These are phyloP conservation scores for Metschnikowia drakensbergensis DNA, from an alignment of 805 yeast species.

Conservation along the genomic window DNA sequence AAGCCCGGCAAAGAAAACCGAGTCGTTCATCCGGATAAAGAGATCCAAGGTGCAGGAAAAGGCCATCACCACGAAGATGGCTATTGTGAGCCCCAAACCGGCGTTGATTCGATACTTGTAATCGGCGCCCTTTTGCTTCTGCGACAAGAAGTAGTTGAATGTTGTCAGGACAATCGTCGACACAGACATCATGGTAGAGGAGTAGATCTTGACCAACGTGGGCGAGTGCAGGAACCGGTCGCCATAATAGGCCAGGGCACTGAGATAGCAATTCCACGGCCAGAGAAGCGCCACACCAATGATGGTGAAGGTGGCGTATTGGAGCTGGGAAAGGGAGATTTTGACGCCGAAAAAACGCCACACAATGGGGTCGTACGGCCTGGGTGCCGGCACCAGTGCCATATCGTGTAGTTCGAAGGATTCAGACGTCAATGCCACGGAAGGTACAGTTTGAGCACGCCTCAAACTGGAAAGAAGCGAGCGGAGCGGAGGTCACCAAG, in stretches of 20 bases:
- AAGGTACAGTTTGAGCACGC: background rate
- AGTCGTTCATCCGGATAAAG: slow-evolving; percentile 36
- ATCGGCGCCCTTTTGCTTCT: slow-evolving; percentile 57
- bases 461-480: background rate
- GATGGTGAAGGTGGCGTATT: slow-evolving; percentile 56
- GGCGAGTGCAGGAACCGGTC: slow-evolving; percentile 54
- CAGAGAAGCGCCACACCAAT: slow-evolving; percentile 81
- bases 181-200: slow-evolving; percentile 85
- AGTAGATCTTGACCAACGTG: slow-evolving; percentile 52
- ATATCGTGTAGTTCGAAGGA: slow-evolving; percentile 9
- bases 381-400: slow-evolving; percentile 4
- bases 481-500: too few species aligned
- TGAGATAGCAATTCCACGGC: slow-evolving; percentile 91
- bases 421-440: background rate
- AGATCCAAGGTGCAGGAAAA: slow-evolving; percentile 39
- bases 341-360: slow-evolving; percentile 7
- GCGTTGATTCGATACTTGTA: slow-evolving; percentile 52
- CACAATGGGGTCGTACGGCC: slow-evolving; percentile 22
- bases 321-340: slow-evolving; percentile 28
- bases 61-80: slow-evolving; percentile 57
- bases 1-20: slow-evolving; percentile 46
- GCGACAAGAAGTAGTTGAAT: slow-evolving; percentile 59
- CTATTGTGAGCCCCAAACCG: slow-evolving; percentile 59
- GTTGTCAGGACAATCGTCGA: slow-evolving; percentile 67
- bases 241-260: slow-evolving; percentile 79